These are phyloP conservation scores for Ambispora gerdemannii DNA, from an alignment of 192 early-diverging fungal genomes.

Conservation along the genomic window DNA sequence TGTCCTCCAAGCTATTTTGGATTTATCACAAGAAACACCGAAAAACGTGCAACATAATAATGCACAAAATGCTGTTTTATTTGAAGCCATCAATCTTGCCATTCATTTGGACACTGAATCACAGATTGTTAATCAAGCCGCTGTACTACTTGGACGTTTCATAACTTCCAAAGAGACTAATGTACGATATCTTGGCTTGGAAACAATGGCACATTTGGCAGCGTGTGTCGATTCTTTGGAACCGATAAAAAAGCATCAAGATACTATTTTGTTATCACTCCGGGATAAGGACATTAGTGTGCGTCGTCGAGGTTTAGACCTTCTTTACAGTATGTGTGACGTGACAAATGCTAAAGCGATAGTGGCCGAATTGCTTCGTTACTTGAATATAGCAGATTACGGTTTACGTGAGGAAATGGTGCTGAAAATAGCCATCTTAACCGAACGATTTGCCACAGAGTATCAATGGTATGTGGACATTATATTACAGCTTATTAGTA, in stretches of 20 bases:
- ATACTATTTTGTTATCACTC: conserved; percentile 85
- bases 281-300: conserved; percentile 98
- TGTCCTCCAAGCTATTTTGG: conserved; percentile 78
- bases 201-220: conserved; percentile 95
- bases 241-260: conserved; percentile 78
- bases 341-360: conserved; percentile 78
- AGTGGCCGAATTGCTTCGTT: conserved; percentile 89
- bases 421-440: conserved; percentile 96
- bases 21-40: conserved; percentile 80
- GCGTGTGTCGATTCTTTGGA: conserved; percentile 79
- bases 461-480: conserved; percentile 99
- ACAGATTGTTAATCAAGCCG: conserved; percentile 78
- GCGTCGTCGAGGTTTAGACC: conserved; percentile 87
- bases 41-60: conserved; percentile 98
- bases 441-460: conserved; percentile 96
- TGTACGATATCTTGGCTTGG: conserved; percentile 93
- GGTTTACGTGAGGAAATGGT: conserved; percentile 96
- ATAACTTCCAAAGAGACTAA: conserved; percentile 97
- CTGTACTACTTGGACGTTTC: conserved; percentile 79
- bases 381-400: conserved; percentile 84
- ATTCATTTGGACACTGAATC: conserved; percentile 92
- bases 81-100: conserved; percentile 95
- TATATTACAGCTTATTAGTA: conserved; percentile 91
- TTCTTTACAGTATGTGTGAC: conserved; percentile 98
- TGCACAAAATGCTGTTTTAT: conserved; percentile 94